These are phyloP conservation scores for Oldenlandia corymbosa DNA, from an alignment of 257 asterid species.

Conservation along the genomic window DNA sequence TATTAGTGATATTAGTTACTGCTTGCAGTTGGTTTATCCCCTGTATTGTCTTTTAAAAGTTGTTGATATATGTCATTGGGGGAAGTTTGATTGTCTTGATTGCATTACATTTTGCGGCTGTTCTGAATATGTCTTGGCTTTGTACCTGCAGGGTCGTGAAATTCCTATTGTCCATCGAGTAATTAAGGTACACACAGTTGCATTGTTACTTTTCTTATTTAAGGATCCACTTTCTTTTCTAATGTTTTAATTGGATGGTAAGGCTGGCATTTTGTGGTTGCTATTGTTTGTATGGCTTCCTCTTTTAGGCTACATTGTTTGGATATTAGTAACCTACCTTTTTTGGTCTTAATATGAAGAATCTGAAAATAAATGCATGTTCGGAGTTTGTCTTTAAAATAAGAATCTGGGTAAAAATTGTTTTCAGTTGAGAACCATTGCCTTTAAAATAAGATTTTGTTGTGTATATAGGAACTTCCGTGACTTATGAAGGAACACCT, in stretches of 20 bases:
- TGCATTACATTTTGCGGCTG: neutral
- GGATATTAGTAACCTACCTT: neutral
- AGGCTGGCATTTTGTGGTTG: neutral
- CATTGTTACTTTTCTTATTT: slow-evolving; percentile 2
- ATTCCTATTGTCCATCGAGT: slow-evolving; percentile 99
- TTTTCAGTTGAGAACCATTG: no score
- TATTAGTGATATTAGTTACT: no score
- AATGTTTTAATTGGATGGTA: slow-evolving; percentile 8
- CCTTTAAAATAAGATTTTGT: no score
- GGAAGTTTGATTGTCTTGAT: neutral
- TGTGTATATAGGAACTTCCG: no score
- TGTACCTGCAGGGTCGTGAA: slow-evolving; percentile 77
- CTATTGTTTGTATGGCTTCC: neutral
- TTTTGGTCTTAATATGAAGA: neutral
- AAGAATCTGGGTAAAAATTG: neutral
- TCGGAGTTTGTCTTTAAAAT: neutral
- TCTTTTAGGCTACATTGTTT: neutral
- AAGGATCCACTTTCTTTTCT: neutral
- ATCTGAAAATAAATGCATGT: neutral
- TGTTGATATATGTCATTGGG: neutral
- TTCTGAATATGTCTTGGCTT: slow-evolving; percentile 5
- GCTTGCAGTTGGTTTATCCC: no score
- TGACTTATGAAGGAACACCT: no score
- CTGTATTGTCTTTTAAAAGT: no score
- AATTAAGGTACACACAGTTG: slow-evolving; percentile 57